Evolutionary conservation across 78 protist genomes (phyloP).

Genomic region (Speleostelium caveatum): DNA sequence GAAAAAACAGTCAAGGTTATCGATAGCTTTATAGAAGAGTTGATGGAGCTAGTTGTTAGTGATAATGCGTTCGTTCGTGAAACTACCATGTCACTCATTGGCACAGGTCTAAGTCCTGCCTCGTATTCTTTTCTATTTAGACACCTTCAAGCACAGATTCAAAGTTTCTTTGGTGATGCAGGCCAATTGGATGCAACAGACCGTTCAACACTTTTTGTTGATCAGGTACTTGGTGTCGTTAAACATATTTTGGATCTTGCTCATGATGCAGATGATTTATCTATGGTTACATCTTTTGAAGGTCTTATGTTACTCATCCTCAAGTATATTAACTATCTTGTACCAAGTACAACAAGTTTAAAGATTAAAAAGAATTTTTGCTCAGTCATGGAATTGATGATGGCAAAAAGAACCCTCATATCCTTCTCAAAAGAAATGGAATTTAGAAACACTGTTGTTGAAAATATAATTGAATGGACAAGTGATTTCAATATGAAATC

Average conservation of each 20-base stretch:
- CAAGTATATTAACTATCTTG: constrained; percentile 25
- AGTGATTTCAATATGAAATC: constrained; percentile 53
- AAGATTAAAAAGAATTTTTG: constrained; percentile 78
- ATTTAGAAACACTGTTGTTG: constrained; percentile 64
- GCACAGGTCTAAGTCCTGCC: constrained; percentile 60
- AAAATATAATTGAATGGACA: constrained; percentile 70
- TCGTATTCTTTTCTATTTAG: constrained; percentile 50
- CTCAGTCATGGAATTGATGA: constrained; percentile 58
- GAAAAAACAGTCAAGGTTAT: constrained; percentile 54
- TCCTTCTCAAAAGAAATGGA: constrained; percentile 68
- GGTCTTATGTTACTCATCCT: constrained; percentile 33
- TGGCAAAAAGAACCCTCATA: constrained; percentile 60
- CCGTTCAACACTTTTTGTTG: constrained; percentile 57
- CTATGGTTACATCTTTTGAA: constrained; percentile 69
- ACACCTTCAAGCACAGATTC: constrained; percentile 23
- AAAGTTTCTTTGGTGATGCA: constrained; percentile 50
- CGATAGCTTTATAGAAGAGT: constrained; percentile 41
- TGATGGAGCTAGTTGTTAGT: constrained; percentile 48
- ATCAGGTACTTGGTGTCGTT: constrained; percentile 72
- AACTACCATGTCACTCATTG: constrained; percentile 43
- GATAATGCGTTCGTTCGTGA: constrained; percentile 75
- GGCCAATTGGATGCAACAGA: constrained; percentile 28
- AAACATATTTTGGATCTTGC: constrained; percentile 57
- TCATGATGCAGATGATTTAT: constrained; percentile 42
- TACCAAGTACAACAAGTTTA: neutral